Percentiles rank a stretch among this genome's conserved stretches.
phyloP scores from a whole-genome alignment of 129 eudicot species.

The Flaveria trinervia region DNA sequence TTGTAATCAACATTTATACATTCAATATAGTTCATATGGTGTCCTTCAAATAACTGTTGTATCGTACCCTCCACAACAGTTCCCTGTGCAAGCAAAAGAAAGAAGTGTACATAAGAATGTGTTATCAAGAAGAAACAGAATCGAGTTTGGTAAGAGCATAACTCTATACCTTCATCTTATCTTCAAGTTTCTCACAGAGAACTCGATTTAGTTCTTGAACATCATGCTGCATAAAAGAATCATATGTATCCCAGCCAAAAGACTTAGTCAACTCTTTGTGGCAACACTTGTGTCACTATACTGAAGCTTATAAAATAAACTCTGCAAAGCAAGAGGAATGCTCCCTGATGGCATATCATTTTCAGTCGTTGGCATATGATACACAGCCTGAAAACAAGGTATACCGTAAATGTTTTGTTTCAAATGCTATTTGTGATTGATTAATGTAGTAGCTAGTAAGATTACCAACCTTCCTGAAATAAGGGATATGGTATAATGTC shows the following conservation, averaged over 20 bases:
- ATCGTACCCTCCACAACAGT: conserved; percentile 98
- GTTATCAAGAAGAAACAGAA: conserved; percentile 15
- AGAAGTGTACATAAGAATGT: conserved; percentile 17
- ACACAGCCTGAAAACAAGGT: conserved; percentile 66
- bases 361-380: conserved; percentile 98
- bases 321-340: conserved; percentile 93
- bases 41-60: conserved; percentile 93
- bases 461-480: conserved; percentile 84
- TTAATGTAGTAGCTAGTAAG: conserved; percentile 1
- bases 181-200: conserved; percentile 98
- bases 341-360: conserved; percentile 87
- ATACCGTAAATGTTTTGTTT: conserved; percentile 24
- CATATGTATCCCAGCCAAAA: conserved; percentile 95
- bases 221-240: conserved; percentile 95
- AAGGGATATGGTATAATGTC: conserved; percentile 86
- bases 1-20: conserved; percentile 88
- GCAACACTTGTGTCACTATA: conserved; percentile 87
- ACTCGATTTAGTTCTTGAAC: conserved; percentile 95
- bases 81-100: conserved; percentile 50
- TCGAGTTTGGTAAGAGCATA: conserved; percentile 21
- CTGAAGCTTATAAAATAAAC: conserved; percentile 92
- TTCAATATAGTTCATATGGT: conserved; percentile 89
- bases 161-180: conserved; percentile 81
- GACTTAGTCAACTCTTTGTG: conserved; percentile 92
- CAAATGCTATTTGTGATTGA: not conserved